Percentiles rank a stretch among this genome's conserved stretches.
Conservation (phyloP, 129 eudicot genomes). For the Kitagawia praeruptora region DNA sequence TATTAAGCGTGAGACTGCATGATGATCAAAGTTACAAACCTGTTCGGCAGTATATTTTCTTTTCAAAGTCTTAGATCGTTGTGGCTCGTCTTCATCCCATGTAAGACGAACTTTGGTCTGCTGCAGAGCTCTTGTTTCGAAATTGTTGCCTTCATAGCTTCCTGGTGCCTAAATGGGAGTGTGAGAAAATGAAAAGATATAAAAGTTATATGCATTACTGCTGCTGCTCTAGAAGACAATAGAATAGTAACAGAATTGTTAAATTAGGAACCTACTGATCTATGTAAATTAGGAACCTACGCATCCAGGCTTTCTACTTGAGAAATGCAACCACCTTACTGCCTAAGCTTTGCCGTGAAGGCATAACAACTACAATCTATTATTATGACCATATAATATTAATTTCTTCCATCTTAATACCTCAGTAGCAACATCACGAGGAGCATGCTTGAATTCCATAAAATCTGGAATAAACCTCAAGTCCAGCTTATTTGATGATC, state of each 20-base stretch:
- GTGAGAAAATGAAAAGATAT: neutral
- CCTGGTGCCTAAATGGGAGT: conserved; percentile 49
- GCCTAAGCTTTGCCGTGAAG: neutral
- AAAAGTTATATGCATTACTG: neutral
- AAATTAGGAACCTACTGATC: neutral
- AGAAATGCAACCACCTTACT: neutral
- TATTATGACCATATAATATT: neutral
- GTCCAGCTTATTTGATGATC: conserved; percentile 80
- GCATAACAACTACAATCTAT: neutral
- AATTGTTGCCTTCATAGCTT: conserved; percentile 72
- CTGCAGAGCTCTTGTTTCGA: conserved; percentile 80
- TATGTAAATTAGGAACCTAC: neutral
- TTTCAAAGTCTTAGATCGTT: conserved; percentile 63
- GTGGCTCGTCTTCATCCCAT: conserved; percentile 98
- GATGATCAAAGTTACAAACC: conserved; percentile 28
- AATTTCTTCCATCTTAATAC: conserved; percentile 20
- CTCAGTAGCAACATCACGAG: conserved; percentile 93
- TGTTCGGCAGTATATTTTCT: conserved; percentile 58
- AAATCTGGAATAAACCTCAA: conserved; percentile 92
- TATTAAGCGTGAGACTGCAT: neutral
- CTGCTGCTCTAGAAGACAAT: neutral
- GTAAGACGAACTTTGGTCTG: conserved; percentile 65
- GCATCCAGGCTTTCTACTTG: neutral
- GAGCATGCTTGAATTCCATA: conserved; percentile 67
- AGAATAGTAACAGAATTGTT: neutral